Evolutionary conservation across 1,139 yeast species (phyloP).

Genomic region (Debaryomyces singareniensis): DNA sequence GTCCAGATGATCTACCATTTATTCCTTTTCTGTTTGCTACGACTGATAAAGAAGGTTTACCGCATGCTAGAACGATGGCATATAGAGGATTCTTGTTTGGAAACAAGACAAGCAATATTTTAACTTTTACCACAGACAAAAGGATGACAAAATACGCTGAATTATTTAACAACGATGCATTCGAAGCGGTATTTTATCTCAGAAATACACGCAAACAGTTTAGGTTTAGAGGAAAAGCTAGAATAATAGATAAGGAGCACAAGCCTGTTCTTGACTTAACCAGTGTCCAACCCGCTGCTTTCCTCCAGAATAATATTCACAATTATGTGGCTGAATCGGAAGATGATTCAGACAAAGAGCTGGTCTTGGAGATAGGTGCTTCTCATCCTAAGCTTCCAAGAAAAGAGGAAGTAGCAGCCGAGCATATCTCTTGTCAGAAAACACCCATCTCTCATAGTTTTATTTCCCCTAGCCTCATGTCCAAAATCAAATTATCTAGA

Average conservation of each 20-base stretch:
- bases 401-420: neutral
- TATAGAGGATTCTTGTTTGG: constrained; percentile 71
- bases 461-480: constrained; percentile 3
- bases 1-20: constrained; percentile 35
- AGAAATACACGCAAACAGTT: constrained; percentile 57
- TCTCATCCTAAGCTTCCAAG: constrained; percentile 12
- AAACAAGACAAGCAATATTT: constrained; percentile 59
- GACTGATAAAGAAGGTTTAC: constrained; percentile 51
- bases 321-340: constrained; percentile 7
- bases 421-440: constrained; percentile 4
- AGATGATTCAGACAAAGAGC: constrained; percentile 7
- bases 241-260: constrained; percentile 31
- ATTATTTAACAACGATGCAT: constrained; percentile 42
- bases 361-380: too few species aligned
- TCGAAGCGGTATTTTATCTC: constrained; percentile 77
- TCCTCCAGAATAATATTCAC: constrained; percentile 3
- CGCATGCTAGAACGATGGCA: constrained; percentile 63
- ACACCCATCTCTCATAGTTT: constrained; percentile 4
- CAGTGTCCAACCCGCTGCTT: constrained; percentile 14
- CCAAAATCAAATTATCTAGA: constrained; percentile 8
- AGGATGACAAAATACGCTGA: constrained; percentile 62
- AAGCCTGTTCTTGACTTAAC: constrained; percentile 30
- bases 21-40: constrained; percentile 66
- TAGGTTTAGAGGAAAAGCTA: constrained; percentile 63
- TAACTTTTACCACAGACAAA: constrained; percentile 68